phyloP scores from a whole-genome alignment of 2,329 filamentous ascomycete species.

The Aschersonia sp. region DNA sequence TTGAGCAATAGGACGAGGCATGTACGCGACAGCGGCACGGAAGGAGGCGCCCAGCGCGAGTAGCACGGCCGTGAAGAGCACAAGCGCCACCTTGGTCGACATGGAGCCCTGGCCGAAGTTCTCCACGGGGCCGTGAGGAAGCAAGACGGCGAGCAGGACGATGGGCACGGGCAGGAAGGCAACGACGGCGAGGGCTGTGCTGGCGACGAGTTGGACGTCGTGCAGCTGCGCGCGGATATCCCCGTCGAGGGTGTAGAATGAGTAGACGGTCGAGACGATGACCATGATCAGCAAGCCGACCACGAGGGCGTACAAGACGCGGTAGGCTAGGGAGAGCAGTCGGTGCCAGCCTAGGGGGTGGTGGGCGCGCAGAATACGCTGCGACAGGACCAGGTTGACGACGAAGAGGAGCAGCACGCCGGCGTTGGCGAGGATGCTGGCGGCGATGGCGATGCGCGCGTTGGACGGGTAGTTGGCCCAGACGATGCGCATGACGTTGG shows the following conservation, averaged over 20 bases:
- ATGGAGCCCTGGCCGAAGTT: conserved; percentile 48
- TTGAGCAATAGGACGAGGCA: conserved; percentile 28
- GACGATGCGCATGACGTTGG: conserved; percentile 36
- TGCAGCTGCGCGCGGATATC: conserved; percentile 37
- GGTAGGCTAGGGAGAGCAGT: conserved; percentile 35
- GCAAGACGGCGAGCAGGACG: conserved; percentile 32
- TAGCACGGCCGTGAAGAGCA: conserved; percentile 42
- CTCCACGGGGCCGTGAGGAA: conserved; percentile 30
- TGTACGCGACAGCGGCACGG: conserved; percentile 45
- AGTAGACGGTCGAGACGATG: conserved; percentile 49
- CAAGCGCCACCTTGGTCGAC: conserved; percentile 49
- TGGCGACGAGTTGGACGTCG: conserved; percentile 49
- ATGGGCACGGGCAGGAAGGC: conserved; percentile 51
- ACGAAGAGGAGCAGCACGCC: conserved; percentile 65
- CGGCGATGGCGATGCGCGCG: conserved; percentile 36
- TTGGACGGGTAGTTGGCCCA: conserved; percentile 31
- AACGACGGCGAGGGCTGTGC: conserved; percentile 44
- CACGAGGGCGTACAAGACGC: conserved; percentile 42
- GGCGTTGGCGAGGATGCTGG: conserved; percentile 56
- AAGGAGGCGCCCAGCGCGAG: conserved; percentile 58
- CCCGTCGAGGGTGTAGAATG: conserved; percentile 49
- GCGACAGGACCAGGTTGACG: conserved; percentile 63
- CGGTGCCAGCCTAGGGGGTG: conserved; percentile 64
- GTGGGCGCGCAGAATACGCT: conserved; percentile 59
- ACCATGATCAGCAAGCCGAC: conserved; percentile 47